A percentile compares a stretch with the other conserved stretches of the same genome.
phyloP scores from a whole-genome alignment of 2,329 filamentous ascomycete species.

The Nannizzia gypsea region DNA sequence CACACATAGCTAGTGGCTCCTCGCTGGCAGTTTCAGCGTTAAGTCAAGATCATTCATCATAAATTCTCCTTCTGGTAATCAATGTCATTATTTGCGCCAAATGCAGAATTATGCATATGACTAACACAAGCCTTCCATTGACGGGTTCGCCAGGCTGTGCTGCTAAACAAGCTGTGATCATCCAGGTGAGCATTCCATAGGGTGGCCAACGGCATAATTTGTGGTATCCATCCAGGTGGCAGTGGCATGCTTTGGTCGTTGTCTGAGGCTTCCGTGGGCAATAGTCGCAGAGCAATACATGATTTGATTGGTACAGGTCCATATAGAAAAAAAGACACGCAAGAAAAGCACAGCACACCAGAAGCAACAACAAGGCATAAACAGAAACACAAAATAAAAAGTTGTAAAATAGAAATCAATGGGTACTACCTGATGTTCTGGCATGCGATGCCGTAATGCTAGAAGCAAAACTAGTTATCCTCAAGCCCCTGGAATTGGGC shows the following conservation, averaged over 20 bases:
- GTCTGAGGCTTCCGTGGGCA: background rate
- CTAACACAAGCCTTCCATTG: constrained; percentile 16
- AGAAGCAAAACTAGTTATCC: constrained; percentile 18
- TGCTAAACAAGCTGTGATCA: constrained; percentile 13
- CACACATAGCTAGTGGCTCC: background rate
- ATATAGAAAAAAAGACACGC: background rate
- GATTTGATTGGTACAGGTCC: constrained; percentile 17
- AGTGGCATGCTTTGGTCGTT: background rate
- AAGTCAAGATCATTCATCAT: constrained; percentile 8
- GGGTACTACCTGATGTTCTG: constrained; percentile 33
- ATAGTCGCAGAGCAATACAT: constrained; percentile 7
- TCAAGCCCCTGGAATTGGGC: constrained; percentile 5
- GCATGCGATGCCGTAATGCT: constrained; percentile 17
- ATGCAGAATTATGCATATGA: constrained; percentile 31
- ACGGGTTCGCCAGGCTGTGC: constrained; percentile 21
- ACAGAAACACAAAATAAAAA: constrained; percentile 10
- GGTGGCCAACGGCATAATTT: background rate
- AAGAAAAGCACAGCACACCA: constrained; percentile 11
- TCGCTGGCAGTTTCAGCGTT: constrained; percentile 18
- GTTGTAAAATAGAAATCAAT: constrained; percentile 25
- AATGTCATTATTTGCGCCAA: constrained; percentile 11
- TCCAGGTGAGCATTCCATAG: constrained; percentile 17
- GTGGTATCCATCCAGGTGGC: background rate
- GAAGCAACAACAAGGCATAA: constrained; percentile 15
- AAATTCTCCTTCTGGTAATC: constrained; percentile 13